phyloP scores from a whole-genome alignment of 768 basidiomycete genomes.

The Naematelia aurantialba region DNA sequence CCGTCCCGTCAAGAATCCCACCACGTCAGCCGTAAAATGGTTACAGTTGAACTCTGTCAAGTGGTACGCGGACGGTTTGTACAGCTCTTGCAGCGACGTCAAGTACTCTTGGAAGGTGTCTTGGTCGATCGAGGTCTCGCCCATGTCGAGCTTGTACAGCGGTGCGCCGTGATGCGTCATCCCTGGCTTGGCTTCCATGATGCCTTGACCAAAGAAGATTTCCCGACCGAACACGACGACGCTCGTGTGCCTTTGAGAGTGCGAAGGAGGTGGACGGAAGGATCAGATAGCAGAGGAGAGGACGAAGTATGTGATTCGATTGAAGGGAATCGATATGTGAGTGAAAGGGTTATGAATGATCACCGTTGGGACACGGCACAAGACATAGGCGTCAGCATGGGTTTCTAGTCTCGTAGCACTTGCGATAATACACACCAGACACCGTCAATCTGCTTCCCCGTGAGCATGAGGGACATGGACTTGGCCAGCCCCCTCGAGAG shows the following conservation, averaged over 20 bases:
- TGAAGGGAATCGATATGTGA: no score
- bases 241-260: constrained; percentile 97
- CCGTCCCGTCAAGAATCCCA: constrained; percentile 79
- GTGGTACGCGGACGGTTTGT: constrained; percentile 75
- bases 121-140: constrained; percentile 61
- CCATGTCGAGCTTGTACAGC: constrained; percentile 37
- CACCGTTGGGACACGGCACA: background rate
- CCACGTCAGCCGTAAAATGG: constrained; percentile 81
- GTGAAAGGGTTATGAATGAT: background rate
- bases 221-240: constrained; percentile 83
- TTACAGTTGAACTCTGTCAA: constrained; percentile 87
- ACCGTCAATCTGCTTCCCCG: constrained; percentile 85
- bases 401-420: no score
- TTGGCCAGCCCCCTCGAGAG: constrained; percentile 81
- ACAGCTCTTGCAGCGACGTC: constrained; percentile 66
- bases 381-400: background rate
- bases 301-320: no score
- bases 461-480: constrained; percentile 71
- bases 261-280: background rate
- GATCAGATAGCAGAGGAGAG: no score
- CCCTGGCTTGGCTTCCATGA: constrained; percentile 67
- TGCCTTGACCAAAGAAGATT: constrained; percentile 86
- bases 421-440: constrained; percentile 66
- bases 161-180: constrained; percentile 60
- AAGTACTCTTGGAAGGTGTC: constrained; percentile 84